Base-by-base conservation (phyloP, 2,329 filamentous ascomycete genomes). In the Rhynchosporium secalis region DNA sequence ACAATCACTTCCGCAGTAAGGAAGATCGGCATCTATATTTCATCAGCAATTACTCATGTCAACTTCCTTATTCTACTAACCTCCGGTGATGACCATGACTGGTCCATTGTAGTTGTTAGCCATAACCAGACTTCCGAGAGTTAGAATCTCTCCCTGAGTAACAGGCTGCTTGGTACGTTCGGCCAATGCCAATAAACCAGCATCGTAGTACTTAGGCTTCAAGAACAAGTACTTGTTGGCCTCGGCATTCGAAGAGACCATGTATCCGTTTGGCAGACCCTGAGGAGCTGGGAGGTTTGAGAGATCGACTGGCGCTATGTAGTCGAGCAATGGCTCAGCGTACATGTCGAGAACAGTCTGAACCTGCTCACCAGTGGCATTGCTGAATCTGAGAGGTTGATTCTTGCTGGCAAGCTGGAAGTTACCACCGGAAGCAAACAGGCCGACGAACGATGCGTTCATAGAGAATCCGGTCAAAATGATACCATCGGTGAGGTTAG, bases 1-100 rank as follows among this genome's bases (percentile, higher is more conserved):
- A 74, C 85, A 88, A 72, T 88, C 81, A 31, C 84, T 83, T 3
- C 85, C 86, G 63, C 86, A 89, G 72, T 85, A 88, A 5, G 82
- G 80, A 10, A 81, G 62, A 55, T 86, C 81, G 12, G 73, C 13
- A 60, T 74, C 65, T 61, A 43, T 7, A 56, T 6, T 43, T 13
- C 51, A 52, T 52, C 47, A 43, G 56, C 47, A 31, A 20, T 48
- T 33, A 15, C 31, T 12, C 6, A 3, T 31, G 10, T 33, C 10
- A 15, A 38, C 10, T 4, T 40, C 6, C 58, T 12, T 8, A 20
- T 38, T 15, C 3, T 20, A 65, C 75, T 72, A 64, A 79, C 79
- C 74, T 62, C 86, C 85, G 38, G 84, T 87, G 62, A 88, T 78
- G 56, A 88, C 77, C 51, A 86, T 73, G 0, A 85, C 83, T 0